Evolutionary conservation across 768 basidiomycete species (phyloP), one percentile per base, ranked within the genome.

Genomic region (Leucosporidium scottii): DNA sequence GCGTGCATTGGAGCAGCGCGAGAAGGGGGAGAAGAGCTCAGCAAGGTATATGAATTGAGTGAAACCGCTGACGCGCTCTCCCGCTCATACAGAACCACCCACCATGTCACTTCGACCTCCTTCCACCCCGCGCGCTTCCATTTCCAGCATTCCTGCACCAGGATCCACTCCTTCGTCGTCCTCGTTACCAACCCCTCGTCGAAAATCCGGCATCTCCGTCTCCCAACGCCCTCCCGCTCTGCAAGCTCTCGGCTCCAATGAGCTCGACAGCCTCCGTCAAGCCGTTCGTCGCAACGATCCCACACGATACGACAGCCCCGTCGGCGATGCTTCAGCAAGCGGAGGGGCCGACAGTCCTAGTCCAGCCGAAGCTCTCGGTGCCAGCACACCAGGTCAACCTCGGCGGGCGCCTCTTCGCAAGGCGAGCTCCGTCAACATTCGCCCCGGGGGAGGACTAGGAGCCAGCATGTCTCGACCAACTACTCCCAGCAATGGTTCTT

Each of bases 211-310:
- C 9, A 17, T 49, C 34, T 34, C 59, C 7, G 49, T 54, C 20
- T 23, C 47, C 18, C 21, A 25, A 7, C 47, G 64, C 9, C 61
- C 61, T 4, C 48, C 62, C 15, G 61, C 62, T 27, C 5, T 58
- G 4, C 62, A 55, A 27, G 28, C 48, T 23, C 55, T 20, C 20
- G 51, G 59, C 58, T 10, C 28, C 36, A 20, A 30, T 47, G 65
- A 66, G 23, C 50, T 66, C 15, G 59, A 60, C 36, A 48, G 57
- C 25, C 53, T 70, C n/a, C 50, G 57, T 3, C 61, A 66, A 17
- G 68, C 68, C 4, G 62, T 70, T 53, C 47, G 61, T 4, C 58
- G 57, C 1, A 50, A 70, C 62, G 65, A 70, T 59, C 69, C 69
- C 0, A 58, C 65, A 28, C 18, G 30, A 25, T 67, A 67, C 56